Base-by-base conservation (phyloP, 129 eudicot species). In the Lonicera japonica region DNA sequence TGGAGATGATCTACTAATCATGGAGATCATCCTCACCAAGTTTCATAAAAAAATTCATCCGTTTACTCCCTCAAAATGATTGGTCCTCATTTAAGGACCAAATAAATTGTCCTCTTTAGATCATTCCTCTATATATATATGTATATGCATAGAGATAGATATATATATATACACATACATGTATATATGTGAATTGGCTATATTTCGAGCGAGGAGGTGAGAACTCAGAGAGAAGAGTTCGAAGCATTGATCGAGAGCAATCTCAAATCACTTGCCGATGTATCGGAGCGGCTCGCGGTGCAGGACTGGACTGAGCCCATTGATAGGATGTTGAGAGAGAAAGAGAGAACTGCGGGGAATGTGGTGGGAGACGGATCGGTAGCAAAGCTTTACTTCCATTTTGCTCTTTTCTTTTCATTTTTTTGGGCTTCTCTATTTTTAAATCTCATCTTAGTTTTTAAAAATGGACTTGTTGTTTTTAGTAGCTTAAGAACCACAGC, bases 221-320 rank as follows among this genome's bases (percentile, higher is more conserved):
- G 36, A 6, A 29, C 2, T 17, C 21, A 20, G 2, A 50, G 55
- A 16, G 55, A 14, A 16, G 55, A 1, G 50, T 10, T 43, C 15
- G 83, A 86, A 66, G 83, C 95, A n/a, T 63, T 86, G 51, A 86
- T 86, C 67, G 76, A 76, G 34, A 82, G 95, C 81, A 86, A 86
- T 56, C 81, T 86, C 25, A 86, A 82, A 61, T 86, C 95, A 5
- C 86, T 86, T 36, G 79, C 88, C 52, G 86, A 79, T 43, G 83
- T 86, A 52, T 86, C 86, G 0, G 89, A 86, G 76, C 77, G 83
- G 45, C 82, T 79, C 34, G 95, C 88, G 48, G 79, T 86, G 74
- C 88, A 87, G 66, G 95, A 81, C 65, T 61, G 81, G 67, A 82
- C 87, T 0, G 87, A 89, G 66, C 87, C 90, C 70, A 82, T 89